Conservation (phyloP, 768 basidiomycete species). For the Suillus spraguei region DNA sequence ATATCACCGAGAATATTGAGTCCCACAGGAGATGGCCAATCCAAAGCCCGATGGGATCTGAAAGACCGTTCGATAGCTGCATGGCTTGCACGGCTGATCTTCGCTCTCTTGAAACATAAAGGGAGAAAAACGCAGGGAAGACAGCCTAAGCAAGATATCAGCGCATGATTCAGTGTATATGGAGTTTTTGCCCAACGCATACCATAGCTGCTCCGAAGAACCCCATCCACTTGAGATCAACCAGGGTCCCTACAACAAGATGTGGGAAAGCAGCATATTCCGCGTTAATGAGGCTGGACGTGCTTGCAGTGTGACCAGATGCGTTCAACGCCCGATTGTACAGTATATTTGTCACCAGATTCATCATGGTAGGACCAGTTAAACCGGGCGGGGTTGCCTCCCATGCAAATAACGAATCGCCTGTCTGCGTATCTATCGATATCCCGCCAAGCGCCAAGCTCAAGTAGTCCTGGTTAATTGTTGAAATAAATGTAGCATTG, state of each 20-base stretch:
- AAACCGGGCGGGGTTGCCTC: slow-evolving; percentile 64
- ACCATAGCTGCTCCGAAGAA: slow-evolving; percentile 80
- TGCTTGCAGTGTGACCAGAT: slow-evolving; percentile 38
- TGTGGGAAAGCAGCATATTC: slow-evolving; percentile 61
- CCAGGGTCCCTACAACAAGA: slow-evolving; percentile 54
- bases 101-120: slow-evolving; percentile 77
- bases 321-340: slow-evolving; percentile 63
- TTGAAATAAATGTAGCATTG: slow-evolving; percentile 60
- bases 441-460: slow-evolving; percentile 70
- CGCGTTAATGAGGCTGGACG: slow-evolving; percentile 57
- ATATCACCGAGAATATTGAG: slow-evolving; percentile 55
- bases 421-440: slow-evolving; percentile 55
- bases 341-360: slow-evolving; percentile 66
- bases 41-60: slow-evolving; percentile 72
- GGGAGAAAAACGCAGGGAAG: slow-evolving; percentile 79
- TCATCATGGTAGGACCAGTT: slow-evolving; percentile 62
- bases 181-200: slow-evolving; percentile 15
- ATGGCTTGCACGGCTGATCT: slow-evolving; percentile 74
- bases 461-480: slow-evolving; percentile 51
- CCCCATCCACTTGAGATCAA: slow-evolving; percentile 70
- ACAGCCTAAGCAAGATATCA: slow-evolving; percentile 48
- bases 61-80: slow-evolving; percentile 78
- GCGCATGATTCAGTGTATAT: not conserved
- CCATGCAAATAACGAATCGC: slow-evolving; percentile 67
- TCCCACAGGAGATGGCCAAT: slow-evolving; percentile 81